Evolutionary conservation across 2,329 filamentous ascomycete species (phyloP), one percentile per base, ranked within the genome.

Genomic region (Cercospora sojina): DNA sequence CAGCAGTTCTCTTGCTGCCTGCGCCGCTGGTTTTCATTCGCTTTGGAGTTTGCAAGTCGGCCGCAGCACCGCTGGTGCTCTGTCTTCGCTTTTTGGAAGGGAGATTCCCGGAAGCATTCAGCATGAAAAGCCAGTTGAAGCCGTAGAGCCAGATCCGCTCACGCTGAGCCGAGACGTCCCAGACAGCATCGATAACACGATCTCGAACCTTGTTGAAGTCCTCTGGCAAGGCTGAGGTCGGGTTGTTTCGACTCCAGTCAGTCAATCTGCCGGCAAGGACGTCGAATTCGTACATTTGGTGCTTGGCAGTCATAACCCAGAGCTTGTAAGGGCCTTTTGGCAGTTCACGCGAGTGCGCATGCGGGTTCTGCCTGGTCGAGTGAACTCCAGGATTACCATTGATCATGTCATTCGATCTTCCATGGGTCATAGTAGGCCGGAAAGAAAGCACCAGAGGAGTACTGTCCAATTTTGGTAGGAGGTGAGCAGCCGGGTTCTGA

Each of bases 71-170:
- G 8, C 13, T 38, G 16, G 31, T n/a, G 59, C 69, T 76, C 59
- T 67, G 71, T 67, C 71, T 73, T 57, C 68, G 78, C 76, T 67
- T 69, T 67, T 67, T 70, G 35, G 43, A 61, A 3, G 55, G 25
- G 58, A 95, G 84, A 77, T 97, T 90, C 73, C 86, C 85, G 20
- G 86, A 86, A 31, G 96, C 81, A 77, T 98, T 93, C 67, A 99
- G 87, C 93, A 98, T 98, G 81, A 91, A 93, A 25, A 99, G 79
- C 85, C 93, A 98, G 1, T 87, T 89, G 47, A 88, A 86, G 6
- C 94, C 93, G 74, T 96, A 97, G 20, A 98, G 80, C 92, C 94
- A 98, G 7, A 94, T 80, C 13, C 94, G 86, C 56, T 87, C 82
- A n/a, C 80, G 80, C 7, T 72, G 71, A 29, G 77, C 75, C 10